phyloP scores from a whole-genome alignment of 441 rosid species.

The Eruca vesicaria region DNA sequence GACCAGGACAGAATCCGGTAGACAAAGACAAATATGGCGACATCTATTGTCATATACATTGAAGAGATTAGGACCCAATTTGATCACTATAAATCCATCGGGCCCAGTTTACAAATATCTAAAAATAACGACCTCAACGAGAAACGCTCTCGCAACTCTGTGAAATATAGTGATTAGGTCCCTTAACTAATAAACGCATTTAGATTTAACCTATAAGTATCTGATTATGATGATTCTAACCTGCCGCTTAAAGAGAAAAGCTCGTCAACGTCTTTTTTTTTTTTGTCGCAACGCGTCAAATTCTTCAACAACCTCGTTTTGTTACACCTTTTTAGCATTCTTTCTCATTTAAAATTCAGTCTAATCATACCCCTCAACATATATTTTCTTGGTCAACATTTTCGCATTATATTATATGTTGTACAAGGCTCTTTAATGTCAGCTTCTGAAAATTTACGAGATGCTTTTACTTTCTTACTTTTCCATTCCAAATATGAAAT shows the following conservation, averaged over 20 bases:
- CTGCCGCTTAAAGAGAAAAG: neutral
- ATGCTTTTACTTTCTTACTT: too few relatives aligned
- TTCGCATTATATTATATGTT: neutral
- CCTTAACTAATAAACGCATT: neutral
- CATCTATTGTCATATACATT: constrained; percentile 9
- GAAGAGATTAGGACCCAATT: constrained; percentile 14
- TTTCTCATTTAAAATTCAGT: neutral
- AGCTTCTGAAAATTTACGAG: too few relatives aligned
- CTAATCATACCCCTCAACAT: neutral
- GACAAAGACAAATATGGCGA: constrained; percentile 10
- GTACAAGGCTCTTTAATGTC: too few relatives aligned
- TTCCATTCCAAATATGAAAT: neutral
- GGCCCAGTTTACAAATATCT: constrained; percentile 27
- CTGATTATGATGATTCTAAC: neutral
- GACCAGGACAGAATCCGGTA: neutral
- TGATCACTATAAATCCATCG: constrained; percentile 16
- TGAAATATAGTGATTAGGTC: neutral
- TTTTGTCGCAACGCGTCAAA: neutral
- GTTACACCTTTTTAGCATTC: neutral
- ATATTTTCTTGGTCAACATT: neutral
- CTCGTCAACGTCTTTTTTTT: neutral
- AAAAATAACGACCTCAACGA: constrained; percentile 12
- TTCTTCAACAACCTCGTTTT: constrained; percentile 16
- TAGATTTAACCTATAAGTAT: neutral
- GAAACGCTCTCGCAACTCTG: neutral